Conservation (phyloP, 805 yeast species). For the Candida nitratophila region DNA sequence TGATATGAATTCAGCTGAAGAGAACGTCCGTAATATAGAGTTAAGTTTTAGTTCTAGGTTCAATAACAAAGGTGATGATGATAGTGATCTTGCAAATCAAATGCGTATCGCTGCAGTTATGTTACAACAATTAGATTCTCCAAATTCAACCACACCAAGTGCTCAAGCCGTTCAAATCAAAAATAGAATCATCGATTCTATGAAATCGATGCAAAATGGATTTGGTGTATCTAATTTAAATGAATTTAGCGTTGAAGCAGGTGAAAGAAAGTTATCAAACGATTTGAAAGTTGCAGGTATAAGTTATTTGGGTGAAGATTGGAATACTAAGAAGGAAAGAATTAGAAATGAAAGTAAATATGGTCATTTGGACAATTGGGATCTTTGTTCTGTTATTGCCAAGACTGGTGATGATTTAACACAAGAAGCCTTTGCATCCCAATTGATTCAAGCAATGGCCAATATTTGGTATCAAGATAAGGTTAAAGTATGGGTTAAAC, state of each 20-base stretch:
- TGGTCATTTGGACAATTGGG: constrained; percentile 92
- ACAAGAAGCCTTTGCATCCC: constrained; percentile 98
- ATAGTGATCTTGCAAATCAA: constrained; percentile 69
- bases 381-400: constrained; percentile 88
- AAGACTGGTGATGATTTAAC: constrained; percentile 94
- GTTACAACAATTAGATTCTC: constrained; percentile 79
- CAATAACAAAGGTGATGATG: constrained; percentile 12
- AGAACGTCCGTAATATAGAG: constrained; percentile 17
- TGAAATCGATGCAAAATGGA: constrained; percentile 71
- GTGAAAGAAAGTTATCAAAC: constrained; percentile 86
- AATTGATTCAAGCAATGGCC: constrained; percentile 80
- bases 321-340: constrained; percentile 76
- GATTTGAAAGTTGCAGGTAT: constrained; percentile 84
- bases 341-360: constrained; percentile 70
- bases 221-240: constrained; percentile 46
- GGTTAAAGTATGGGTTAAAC: constrained; percentile 83
- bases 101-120: constrained; percentile 95
- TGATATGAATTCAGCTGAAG: constrained; percentile 6
- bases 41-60: constrained; percentile 21
- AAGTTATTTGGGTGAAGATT: constrained; percentile 80
- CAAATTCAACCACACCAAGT: constrained; percentile 41
- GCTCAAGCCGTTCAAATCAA: constrained; percentile 63
- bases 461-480: constrained; percentile 69
- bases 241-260: constrained; percentile 63
- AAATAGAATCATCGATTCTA: constrained; percentile 59